phyloP scores from a whole-genome alignment of 495 filamentous ascomycete species.

The Amphirosellinia nigrospora region DNA sequence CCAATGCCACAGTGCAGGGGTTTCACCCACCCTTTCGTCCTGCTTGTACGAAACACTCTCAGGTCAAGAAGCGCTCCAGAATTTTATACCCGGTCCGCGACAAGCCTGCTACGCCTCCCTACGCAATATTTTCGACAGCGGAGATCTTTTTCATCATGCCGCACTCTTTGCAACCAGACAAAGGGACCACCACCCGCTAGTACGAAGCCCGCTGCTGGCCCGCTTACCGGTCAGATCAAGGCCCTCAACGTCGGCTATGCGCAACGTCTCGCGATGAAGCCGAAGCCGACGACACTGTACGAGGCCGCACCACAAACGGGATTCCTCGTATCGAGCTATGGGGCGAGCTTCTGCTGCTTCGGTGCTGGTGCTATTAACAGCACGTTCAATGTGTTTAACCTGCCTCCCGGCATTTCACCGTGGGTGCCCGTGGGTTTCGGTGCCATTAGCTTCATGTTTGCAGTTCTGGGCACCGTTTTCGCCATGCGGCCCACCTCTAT shows the following conservation, averaged over 20 bases:
- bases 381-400: constrained; percentile 49
- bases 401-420: constrained; percentile 47
- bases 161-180: neutral
- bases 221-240: constrained; percentile 4
- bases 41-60: constrained; percentile 20
- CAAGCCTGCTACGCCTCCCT: neutral
- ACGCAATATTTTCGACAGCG: neutral
- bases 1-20: constrained; percentile 22
- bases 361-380: constrained; percentile 62
- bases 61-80: constrained; percentile 8
- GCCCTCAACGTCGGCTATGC: constrained; percentile 39
- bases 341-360: constrained; percentile 62
- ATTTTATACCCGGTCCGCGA: constrained; percentile 6
- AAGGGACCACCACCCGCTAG: neutral
- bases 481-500: constrained; percentile 48
- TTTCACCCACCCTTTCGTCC: constrained; percentile 27
- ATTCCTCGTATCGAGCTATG: constrained; percentile 63
- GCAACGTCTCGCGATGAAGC: constrained; percentile 49
- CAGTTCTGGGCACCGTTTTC: constrained; percentile 53
- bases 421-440: constrained; percentile 54
- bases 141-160: constrained; percentile 6
- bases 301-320: constrained; percentile 64
- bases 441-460: constrained; percentile 52
- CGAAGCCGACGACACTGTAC: constrained; percentile 60
- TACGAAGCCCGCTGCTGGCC: neutral